phyloP scores from a whole-genome alignment of 2,329 filamentous ascomycete species.

The Leptographium radiaticola region DNA sequence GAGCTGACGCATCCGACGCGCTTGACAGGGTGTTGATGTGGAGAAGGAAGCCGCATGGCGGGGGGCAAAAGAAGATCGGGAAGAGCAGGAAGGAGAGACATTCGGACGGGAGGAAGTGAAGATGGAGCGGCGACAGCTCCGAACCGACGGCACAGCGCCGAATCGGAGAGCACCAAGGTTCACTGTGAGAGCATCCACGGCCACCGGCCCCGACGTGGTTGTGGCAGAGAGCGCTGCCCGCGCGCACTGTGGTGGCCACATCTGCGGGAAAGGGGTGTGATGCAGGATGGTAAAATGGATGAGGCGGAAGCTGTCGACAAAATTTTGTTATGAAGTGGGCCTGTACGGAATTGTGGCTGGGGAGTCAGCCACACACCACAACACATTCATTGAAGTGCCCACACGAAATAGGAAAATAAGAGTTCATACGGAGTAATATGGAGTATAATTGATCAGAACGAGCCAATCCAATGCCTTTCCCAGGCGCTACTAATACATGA shows the following conservation, averaged over 20 bases:
- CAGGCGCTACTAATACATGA: neutral
- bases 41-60: neutral
- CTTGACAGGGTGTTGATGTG: neutral
- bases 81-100: neutral
- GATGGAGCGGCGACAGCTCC: neutral
- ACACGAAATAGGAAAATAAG: too few species aligned
- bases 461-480: neutral
- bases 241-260: slow-evolving; percentile 9
- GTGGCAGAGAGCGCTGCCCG: neutral
- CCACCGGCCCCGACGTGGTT: neutral
- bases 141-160: neutral
- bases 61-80: neutral
- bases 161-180: neutral
- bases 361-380: neutral
- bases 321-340: neutral
- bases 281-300: neutral
- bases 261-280: neutral
- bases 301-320: neutral
- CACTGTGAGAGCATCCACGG: neutral
- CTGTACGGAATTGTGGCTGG: neutral
- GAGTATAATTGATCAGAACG: too few species aligned
- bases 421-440: too few species aligned
- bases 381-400: neutral
- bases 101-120: neutral
- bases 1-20: neutral